Conservation (phyloP, 1,284 basidiomycete species). For the Anthracocystis walkeri region DNA sequence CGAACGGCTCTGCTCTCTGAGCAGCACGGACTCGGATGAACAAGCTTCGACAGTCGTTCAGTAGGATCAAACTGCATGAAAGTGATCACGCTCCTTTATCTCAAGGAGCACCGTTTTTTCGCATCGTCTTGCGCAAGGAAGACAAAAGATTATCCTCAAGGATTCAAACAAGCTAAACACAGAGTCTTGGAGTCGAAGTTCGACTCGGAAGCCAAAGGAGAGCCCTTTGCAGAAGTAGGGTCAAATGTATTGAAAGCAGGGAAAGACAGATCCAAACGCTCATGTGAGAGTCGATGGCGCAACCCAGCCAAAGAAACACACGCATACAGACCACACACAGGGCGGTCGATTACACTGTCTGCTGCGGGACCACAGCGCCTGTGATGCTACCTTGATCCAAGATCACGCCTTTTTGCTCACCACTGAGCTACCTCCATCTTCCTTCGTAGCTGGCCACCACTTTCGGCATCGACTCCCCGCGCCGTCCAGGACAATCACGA, state of each 20-base stretch:
- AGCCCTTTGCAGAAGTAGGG: no score
- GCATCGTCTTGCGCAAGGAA: no score
- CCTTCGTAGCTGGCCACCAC: background rate
- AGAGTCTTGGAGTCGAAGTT: no score
- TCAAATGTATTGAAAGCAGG: no score
- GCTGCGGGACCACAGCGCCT: background rate
- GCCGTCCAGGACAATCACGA: background rate
- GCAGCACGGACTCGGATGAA: background rate
- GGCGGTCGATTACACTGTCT: no score
- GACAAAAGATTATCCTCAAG: no score
- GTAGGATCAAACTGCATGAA: background rate
- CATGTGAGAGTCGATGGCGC: conserved; percentile 3
- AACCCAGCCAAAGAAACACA: background rate
- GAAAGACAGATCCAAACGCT: background rate
- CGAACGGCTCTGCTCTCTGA: background rate
- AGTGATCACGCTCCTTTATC: background rate
- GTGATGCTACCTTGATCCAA: conserved; percentile 5
- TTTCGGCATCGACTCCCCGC: background rate
- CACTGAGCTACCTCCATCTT: background rate
- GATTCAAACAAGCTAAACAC: no score
- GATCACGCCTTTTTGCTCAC: conserved; percentile 9
- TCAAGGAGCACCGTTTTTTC: no score
- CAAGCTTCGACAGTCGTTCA: background rate
- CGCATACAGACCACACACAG: no score
- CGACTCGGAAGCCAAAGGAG: no score